phyloP scores from a whole-genome alignment of 2,329 filamentous ascomycete species.

The Arachnopeziza araneosa region DNA sequence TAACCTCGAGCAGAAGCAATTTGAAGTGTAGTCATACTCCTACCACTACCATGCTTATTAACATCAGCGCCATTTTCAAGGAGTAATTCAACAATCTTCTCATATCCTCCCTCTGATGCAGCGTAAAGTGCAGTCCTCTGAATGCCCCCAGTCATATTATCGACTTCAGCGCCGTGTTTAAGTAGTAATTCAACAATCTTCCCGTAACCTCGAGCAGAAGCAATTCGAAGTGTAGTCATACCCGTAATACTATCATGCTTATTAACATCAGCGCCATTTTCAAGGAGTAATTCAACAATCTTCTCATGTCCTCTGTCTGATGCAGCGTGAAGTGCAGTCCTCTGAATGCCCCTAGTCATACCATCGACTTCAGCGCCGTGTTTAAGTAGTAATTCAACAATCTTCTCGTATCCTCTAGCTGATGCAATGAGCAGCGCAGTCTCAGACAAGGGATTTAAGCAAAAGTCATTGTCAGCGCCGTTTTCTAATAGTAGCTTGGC shows the following conservation, averaged over 20 bases:
- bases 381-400: slow-evolving; percentile 12
- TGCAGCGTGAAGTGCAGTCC: not conserved
- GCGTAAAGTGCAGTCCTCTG: not conserved
- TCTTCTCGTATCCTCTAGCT: slow-evolving; percentile 3
- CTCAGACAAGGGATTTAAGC: not conserved
- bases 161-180: slow-evolving; percentile 4
- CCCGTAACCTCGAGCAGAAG: slow-evolving; percentile 1
- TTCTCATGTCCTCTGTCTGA: slow-evolving; percentile 3
- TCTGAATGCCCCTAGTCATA: not conserved
- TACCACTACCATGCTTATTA: not conserved
- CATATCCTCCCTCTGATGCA: slow-evolving; percentile 1
- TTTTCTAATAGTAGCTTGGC: slow-evolving; percentile 30
- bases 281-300: slow-evolving; percentile 8
- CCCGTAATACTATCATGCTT: too few relatives aligned
- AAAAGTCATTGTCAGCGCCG: slow-evolving; percentile 28
- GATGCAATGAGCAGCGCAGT: not conserved
- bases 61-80: slow-evolving; percentile 3
- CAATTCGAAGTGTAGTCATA: not conserved
- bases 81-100: slow-evolving; percentile 7
- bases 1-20: slow-evolving; percentile 1
- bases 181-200: slow-evolving; percentile 8
- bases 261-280: slow-evolving; percentile 3
- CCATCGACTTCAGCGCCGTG: slow-evolving; percentile 12
- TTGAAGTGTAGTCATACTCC: slow-evolving; percentile 4
- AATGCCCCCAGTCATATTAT: slow-evolving; percentile 15